Evolutionary conservation across 1,284 basidiomycete genomes (phyloP).

Genomic region (Polyporus tsugae): DNA sequence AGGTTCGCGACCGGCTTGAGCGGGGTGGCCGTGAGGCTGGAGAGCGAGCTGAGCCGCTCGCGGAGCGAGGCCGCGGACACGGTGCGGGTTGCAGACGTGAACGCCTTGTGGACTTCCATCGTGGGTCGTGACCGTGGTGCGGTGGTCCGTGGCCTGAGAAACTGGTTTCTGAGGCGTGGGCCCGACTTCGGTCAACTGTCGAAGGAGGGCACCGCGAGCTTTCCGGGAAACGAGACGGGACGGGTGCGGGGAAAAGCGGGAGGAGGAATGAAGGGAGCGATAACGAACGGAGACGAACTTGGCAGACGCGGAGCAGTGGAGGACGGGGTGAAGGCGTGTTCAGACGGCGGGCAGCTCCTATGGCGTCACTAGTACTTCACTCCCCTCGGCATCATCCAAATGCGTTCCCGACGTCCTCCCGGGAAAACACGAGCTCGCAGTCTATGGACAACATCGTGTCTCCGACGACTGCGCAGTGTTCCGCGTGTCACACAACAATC

Average conservation of each 20-base stretch:
- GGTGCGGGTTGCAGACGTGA: slow-evolving; percentile 42
- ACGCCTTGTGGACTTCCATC: slow-evolving; percentile 44
- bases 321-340: background rate
- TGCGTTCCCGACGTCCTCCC: background rate
- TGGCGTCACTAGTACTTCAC: slow-evolving; percentile 26
- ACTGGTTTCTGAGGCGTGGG: background rate
- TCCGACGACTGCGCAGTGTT: background rate
- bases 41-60: slow-evolving; percentile 66
- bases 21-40: slow-evolving; percentile 57
- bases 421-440: slow-evolving; percentile 14
- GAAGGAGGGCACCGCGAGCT: background rate
- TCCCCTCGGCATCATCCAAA: slow-evolving; percentile 3
- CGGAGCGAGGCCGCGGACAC: slow-evolving; percentile 52
- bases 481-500: background rate
- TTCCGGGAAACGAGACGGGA: slow-evolving; percentile 2
- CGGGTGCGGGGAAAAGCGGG: background rate
- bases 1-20: slow-evolving; percentile 67
- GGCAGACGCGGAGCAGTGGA: slow-evolving; percentile 4
- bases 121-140: slow-evolving; percentile 3
- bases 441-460: background rate
- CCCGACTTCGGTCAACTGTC: background rate
- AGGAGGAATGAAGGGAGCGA: slow-evolving; percentile 12
- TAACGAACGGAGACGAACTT: slow-evolving; percentile 8
- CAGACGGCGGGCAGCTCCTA: slow-evolving; percentile 9
- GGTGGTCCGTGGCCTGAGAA: slow-evolving; percentile 3